phyloP scores from a whole-genome alignment of 768 basidiomycete species.

The Ephemerocybe angulata region DNA sequence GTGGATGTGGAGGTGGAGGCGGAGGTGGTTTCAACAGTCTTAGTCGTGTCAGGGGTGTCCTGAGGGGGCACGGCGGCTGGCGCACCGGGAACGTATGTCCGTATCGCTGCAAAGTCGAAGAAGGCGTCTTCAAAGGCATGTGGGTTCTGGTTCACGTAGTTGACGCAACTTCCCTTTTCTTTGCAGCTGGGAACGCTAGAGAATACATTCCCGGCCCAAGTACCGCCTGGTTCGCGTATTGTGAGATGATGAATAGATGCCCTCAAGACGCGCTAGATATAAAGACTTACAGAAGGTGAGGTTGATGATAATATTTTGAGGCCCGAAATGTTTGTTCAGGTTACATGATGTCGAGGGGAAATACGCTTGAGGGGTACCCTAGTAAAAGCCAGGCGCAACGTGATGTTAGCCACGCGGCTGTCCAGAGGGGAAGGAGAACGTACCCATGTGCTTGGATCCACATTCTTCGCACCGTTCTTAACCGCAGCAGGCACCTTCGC shows the following conservation, averaged over 20 bases:
- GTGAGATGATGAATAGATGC: not conserved
- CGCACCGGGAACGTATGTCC: slow-evolving; percentile 9
- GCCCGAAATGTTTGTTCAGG: slow-evolving; percentile 48
- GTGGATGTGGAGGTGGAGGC: no score
- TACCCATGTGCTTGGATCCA: slow-evolving; percentile 56
- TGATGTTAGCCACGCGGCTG: not conserved
- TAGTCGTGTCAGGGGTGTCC: no score
- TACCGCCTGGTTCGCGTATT: slow-evolving; percentile 39
- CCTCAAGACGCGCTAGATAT: not conserved
- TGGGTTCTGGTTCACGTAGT: slow-evolving; percentile 62
- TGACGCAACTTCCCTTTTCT: slow-evolving; percentile 50
- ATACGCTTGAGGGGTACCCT: slow-evolving; percentile 54
- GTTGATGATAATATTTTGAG: slow-evolving; percentile 66
- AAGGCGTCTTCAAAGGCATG: slow-evolving; percentile 59
- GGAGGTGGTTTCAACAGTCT: no score
- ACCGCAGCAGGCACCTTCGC: slow-evolving; percentile 47
- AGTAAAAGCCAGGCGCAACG: not conserved
- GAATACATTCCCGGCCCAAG: slow-evolving; percentile 58
- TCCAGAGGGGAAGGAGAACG: slow-evolving; percentile 5
- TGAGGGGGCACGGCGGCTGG: not conserved
- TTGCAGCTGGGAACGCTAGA: slow-evolving; percentile 50
- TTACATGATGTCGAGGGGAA: slow-evolving; percentile 63
- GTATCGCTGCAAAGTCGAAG: slow-evolving; percentile 62
- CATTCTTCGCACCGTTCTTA: slow-evolving; percentile 31
- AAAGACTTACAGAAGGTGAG: slow-evolving; percentile 35